Evolutionary conservation across 2,329 filamentous ascomycete species (phyloP).

Genomic region (Epicoccum nigrum): DNA sequence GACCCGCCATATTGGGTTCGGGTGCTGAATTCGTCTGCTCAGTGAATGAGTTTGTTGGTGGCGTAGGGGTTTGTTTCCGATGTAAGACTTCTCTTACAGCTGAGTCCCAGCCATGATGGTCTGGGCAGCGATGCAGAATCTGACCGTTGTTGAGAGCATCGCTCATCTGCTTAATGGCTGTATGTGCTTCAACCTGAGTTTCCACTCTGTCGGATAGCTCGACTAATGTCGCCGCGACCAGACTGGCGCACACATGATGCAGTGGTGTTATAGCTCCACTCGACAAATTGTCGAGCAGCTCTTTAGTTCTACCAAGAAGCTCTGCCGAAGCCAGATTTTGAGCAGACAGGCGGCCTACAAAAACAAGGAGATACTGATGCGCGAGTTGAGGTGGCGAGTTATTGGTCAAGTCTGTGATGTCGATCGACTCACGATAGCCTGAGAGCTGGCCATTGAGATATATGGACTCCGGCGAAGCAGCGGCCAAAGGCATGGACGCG

Average conservation of each 20-base stretch:
- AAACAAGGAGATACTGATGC: slow-evolving; percentile 45
- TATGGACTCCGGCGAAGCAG: slow-evolving; percentile 32
- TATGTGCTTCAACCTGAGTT: slow-evolving; percentile 44
- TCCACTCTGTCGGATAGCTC: slow-evolving; percentile 45
- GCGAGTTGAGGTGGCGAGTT: slow-evolving; percentile 44
- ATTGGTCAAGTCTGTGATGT: slow-evolving; percentile 33
- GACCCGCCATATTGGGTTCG: slow-evolving; percentile 47
- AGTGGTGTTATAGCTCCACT: slow-evolving; percentile 40
- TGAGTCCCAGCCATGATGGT: slow-evolving; percentile 44
- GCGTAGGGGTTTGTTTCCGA: slow-evolving; percentile 35
- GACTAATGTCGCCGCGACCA: slow-evolving; percentile 43
- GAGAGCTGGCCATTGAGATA: slow-evolving; percentile 41
- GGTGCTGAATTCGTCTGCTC: slow-evolving; percentile 35
- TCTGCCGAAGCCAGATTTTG: slow-evolving; percentile 32
- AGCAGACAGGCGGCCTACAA: slow-evolving; percentile 38
- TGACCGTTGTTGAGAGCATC: slow-evolving; percentile 41
- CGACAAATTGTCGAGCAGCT: slow-evolving; percentile 37
- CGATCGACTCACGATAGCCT: slow-evolving; percentile 41
- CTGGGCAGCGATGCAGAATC: slow-evolving; percentile 38
- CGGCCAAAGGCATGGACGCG: slow-evolving; percentile 33
- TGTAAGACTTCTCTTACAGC: slow-evolving; percentile 42
- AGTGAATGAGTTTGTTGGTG: slow-evolving; percentile 20
- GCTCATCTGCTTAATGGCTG: slow-evolving; percentile 46
- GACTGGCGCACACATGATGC: slow-evolving; percentile 44
- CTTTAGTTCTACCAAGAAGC: slow-evolving; percentile 34